Percentiles rank a stretch among this genome's conserved stretches.
Evolutionary conservation across 2,329 filamentous ascomycete species (phyloP).

Genomic region (Neonectria faginata): DNA sequence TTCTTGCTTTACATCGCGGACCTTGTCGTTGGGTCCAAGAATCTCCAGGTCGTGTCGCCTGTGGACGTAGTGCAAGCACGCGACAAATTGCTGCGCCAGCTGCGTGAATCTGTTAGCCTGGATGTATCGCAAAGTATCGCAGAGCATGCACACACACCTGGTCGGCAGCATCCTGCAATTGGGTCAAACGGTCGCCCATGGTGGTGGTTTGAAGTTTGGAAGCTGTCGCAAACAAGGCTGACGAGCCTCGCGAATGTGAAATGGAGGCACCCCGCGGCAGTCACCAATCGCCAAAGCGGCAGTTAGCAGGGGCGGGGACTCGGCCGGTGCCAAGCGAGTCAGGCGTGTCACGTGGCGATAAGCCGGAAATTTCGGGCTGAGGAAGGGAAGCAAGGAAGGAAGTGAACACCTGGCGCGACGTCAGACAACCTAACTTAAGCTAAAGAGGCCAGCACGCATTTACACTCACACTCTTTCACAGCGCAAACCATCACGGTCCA

Average conservation of each 20-base stretch:
- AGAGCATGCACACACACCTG: slow-evolving; percentile 64
- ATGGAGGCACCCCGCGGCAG: slow-evolving; percentile 13
- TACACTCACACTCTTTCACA: slow-evolving; percentile 32
- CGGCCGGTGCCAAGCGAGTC: not conserved
- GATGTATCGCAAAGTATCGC: not conserved
- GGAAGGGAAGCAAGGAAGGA: slow-evolving; percentile 42
- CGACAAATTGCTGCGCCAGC: slow-evolving; percentile 77
- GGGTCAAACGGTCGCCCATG: slow-evolving; percentile 83
- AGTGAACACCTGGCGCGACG: slow-evolving; percentile 52
- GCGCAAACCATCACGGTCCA: slow-evolving; percentile 24
- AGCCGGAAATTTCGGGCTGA: slow-evolving; percentile 34
- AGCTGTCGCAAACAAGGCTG: slow-evolving; percentile 14
- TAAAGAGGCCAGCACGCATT: slow-evolving; percentile 36
- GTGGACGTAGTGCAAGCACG: slow-evolving; percentile 74
- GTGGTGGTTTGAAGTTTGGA: slow-evolving; percentile 33
- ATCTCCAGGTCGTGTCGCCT: slow-evolving; percentile 75
- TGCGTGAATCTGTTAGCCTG: slow-evolving; percentile 47
- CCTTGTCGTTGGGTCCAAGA: slow-evolving; percentile 67
- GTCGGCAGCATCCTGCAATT: slow-evolving; percentile 87
- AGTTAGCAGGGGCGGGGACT: not conserved
- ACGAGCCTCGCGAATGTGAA: slow-evolving; percentile 19
- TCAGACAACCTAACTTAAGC: slow-evolving; percentile 6
- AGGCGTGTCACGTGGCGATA: slow-evolving; percentile 37
- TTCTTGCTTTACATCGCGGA: slow-evolving; percentile 69
- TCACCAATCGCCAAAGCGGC: not conserved